phyloP scores from a whole-genome alignment of 1,284 basidiomycete species.

The Puccinia coronata region DNA sequence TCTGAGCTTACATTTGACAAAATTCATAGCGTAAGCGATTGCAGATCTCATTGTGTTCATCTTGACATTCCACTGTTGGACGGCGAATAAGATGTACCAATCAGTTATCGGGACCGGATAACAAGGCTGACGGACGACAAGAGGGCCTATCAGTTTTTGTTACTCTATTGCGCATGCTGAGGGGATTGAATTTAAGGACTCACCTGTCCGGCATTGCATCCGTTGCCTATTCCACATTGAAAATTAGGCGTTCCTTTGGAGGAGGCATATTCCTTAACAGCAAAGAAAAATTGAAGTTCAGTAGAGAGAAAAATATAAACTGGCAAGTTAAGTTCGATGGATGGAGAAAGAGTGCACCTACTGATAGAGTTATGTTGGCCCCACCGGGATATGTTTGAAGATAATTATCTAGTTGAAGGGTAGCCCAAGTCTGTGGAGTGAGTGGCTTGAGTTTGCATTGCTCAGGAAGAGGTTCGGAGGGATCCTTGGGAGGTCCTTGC shows the following conservation, averaged over 20 bases:
- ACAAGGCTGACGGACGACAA: conserved; percentile 32
- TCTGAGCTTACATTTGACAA: conserved; percentile 36
- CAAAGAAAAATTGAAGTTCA: background rate
- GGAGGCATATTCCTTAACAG: conserved; percentile 42
- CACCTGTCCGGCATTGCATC: conserved; percentile 48
- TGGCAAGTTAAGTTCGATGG: no score
- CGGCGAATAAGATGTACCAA: conserved; percentile 50
- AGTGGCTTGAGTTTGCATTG: conserved; percentile 37
- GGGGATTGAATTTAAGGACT: background rate
- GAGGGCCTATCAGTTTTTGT: background rate
- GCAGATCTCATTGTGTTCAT: conserved; percentile 45
- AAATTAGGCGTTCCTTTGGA: conserved; percentile 34
- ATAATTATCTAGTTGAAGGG: conserved; percentile 33
- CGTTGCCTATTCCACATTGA: conserved; percentile 42
- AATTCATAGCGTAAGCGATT: conserved; percentile 25
- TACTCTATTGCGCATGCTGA: background rate
- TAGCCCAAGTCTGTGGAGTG: conserved; percentile 39
- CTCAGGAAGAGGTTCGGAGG: conserved; percentile 9
- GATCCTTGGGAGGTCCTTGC: conserved; percentile 30
- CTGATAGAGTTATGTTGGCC: conserved; percentile 31
- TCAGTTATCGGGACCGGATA: conserved; percentile 42
- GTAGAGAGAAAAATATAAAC: background rate
- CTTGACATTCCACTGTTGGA: conserved; percentile 49
- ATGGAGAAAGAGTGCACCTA: conserved; percentile 10
- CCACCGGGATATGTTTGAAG: conserved; percentile 42